Evolutionary conservation across 495 filamentous ascomycete species (phyloP), one percentile per base, ranked within the genome.

Genomic region (Oidiodendron maius): DNA sequence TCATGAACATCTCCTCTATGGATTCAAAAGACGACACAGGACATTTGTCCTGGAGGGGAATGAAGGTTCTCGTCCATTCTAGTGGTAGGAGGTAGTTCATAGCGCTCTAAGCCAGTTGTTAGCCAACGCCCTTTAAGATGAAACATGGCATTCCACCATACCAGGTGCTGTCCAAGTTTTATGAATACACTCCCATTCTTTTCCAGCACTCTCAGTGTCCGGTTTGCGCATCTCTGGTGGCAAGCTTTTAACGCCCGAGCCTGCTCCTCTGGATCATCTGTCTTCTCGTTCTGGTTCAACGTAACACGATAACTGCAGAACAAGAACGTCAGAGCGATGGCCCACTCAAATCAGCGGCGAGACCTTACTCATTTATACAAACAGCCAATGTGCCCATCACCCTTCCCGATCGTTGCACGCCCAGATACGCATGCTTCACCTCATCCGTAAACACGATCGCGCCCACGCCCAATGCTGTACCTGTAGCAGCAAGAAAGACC

Each of bases 161-260:
- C 77, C 64, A 99, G 66, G 69, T 99, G 93, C 55, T 99, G 93
- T 18, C 93, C 93, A 21, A 99, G 68, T 64, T 99, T 99, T 60
- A 99, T 97, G 57, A 97, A 99, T 57, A 99, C 90, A 4, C 91
- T 95, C 30, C 93, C 93, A 68, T 94, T 97, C 69, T 83, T 86
- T 71, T 99, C 91, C 22, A 99, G 68, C 0, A 93, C 90, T 28
- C 74, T 72, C 15, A 97, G 69, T 10, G 93, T 96, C 46, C 93
- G 81, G 42, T 65, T 58, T 11, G 93, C 94, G 67, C 93, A 99
- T 60, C 93, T 78, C 64, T 91, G 84, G 68, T 99, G 93, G 61
- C 93, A 97, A 57, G 80, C 81, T 53, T 80, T 82, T 40, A 99
- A 72, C n/a, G 81, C 58, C 23, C 63, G 65, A n/a, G 76, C 69